These are phyloP conservation scores for Aspergillus fischeri DNA, from an alignment of 2,329 filamentous ascomycete genomes.

Conservation along the genomic window DNA sequence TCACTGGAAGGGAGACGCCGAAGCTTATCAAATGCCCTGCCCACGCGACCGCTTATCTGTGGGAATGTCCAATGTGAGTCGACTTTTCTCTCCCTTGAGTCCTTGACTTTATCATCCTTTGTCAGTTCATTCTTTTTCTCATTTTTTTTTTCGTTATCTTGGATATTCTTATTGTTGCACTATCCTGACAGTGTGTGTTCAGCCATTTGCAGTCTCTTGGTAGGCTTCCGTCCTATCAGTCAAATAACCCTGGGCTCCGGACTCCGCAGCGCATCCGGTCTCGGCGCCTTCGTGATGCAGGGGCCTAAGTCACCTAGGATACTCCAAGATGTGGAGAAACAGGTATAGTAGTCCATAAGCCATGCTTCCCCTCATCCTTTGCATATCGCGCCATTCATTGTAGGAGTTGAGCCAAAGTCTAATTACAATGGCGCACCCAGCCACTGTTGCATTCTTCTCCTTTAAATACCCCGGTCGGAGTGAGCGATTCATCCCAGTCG, in stretches of 20 bases:
- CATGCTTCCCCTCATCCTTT: constrained; percentile 1
- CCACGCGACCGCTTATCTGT: neutral
- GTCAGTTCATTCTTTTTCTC: neutral
- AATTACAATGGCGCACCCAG: constrained; percentile 10
- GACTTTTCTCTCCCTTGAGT: neutral
- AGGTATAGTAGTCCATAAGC: constrained; percentile 16
- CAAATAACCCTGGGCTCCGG: neutral
- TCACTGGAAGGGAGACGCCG: neutral
- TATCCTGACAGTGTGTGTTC: neutral
- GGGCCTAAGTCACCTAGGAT: neutral
- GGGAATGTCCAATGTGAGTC: neutral
- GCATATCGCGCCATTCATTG: constrained; percentile 1
- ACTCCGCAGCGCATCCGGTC: neutral
- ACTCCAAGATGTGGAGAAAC: constrained; percentile 28
- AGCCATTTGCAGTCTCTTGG: neutral
- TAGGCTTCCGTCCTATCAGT: neutral
- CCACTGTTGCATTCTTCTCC: constrained; percentile 6
- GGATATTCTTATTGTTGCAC: neutral
- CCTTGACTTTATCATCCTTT: neutral
- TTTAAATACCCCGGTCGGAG: neutral
- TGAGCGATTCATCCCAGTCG: neutral
- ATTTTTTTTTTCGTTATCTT: neutral
- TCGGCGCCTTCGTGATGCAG: neutral
- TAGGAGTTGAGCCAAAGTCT: neutral
- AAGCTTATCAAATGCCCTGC: neutral